Evolutionary conservation across 495 filamentous ascomycete species (phyloP).

Genomic region (Hypoxylon lienhwacheense): DNA sequence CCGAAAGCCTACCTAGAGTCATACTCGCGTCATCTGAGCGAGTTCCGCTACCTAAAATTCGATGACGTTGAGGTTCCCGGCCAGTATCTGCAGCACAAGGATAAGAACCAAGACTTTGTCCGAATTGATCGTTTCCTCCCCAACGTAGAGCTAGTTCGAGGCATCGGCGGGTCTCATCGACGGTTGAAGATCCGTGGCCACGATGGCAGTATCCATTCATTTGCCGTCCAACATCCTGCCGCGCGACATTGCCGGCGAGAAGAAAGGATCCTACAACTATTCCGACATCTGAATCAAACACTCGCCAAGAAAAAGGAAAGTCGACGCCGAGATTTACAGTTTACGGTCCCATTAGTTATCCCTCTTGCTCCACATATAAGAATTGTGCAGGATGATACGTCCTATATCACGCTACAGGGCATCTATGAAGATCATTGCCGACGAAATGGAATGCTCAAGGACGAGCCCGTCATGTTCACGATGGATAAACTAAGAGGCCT

Average conservation of each 20-base stretch:
- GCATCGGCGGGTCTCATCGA: conserved; percentile 84
- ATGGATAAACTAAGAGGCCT: conserved; percentile 87
- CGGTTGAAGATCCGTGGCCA: conserved; percentile 96
- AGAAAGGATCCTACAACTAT: conserved; percentile 94
- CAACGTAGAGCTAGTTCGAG: conserved; percentile 86
- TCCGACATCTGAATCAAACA: conserved; percentile 93
- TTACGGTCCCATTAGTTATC: conserved; percentile 92
- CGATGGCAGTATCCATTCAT: conserved; percentile 91
- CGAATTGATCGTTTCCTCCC: conserved; percentile 95
- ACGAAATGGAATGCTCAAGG: conserved; percentile 80
- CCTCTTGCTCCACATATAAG: conserved; percentile 91
- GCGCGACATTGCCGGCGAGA: conserved; percentile 89
- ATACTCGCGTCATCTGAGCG: conserved; percentile 86
- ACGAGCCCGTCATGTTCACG: conserved; percentile 90
- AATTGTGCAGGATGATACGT: conserved; percentile 90
- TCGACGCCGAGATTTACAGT: conserved; percentile 88
- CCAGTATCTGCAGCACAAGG: conserved; percentile 93
- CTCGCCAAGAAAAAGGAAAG: conserved; percentile 91
- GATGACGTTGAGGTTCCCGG: conserved; percentile 98
- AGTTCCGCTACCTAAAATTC: conserved; percentile 95
- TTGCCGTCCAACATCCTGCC: conserved; percentile 93
- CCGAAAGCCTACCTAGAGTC: conserved; percentile 70
- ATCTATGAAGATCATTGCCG: conserved; percentile 96
- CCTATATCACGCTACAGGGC: conserved; percentile 90
- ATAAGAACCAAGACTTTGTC: conserved; percentile 98